Base-by-base conservation (phyloP, 2,329 filamentous ascomycete species). In the Colletotrichum sp. region DNA sequence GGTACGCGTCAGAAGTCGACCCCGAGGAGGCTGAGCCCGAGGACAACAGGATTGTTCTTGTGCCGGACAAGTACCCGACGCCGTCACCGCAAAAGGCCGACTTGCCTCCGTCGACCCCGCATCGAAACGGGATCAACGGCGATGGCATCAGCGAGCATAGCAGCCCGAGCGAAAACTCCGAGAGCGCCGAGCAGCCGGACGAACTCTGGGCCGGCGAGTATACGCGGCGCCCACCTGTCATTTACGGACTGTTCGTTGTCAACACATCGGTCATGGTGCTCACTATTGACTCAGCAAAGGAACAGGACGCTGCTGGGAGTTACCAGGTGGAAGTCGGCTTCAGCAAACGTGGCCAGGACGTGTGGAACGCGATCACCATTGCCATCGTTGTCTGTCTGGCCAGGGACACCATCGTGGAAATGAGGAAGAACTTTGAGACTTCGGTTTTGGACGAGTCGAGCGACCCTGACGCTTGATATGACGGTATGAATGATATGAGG, bases 331-430 rank as follows among this genome's bases (percentile, higher is more conserved):
- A 86, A 62, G 79, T 84, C 26, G 81, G 86, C 62, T 87, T 88
- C 60, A 80, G 82, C 68, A 83, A 87, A 59, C 80, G 80, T 13
- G 80, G 82, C 21, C 86, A 88, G 78, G 84, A 85, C 68, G 82
- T 88, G 26, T 88, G 87, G 87, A 88, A 88, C 77, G 87, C 85
- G 3, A 78, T 88, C 49, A 88, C 87, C 6, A 70, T 87, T 12
- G 87, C 85, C 10, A 81, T 86, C 26, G 83, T 83, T 13, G 82
- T 83, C 3, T 88, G 86, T 69, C 77, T 85, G 69, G 86, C 86
- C 6, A 82, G 86, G 16, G 85, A 88, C 64, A 84, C 86, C 69
- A 79, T 87, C 70, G 84, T 83, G 62, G 72, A 78, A 8, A 80
- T 84, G 59, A 65, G 78, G 24, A 80, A 79, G 3, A 84, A 87